phyloP scores from a whole-genome alignment of 352 stramenopile species.

The Blastocystis sp. region DNA sequence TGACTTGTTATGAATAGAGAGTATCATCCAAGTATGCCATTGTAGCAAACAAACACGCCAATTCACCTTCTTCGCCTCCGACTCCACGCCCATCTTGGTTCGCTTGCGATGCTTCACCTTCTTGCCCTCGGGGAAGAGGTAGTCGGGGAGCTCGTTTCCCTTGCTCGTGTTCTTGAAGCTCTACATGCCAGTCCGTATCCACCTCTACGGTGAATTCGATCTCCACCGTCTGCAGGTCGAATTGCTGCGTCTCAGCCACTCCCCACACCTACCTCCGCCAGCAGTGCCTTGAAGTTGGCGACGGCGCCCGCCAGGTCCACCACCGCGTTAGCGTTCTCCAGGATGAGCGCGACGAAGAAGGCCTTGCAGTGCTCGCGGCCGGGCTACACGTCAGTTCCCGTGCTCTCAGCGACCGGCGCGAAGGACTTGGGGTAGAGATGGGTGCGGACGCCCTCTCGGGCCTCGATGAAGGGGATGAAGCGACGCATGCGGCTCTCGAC shows the following conservation, averaged over 20 bases:
- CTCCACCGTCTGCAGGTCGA: background rate
- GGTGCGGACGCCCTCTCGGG: conserved; percentile 59
- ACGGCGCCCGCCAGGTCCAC: background rate
- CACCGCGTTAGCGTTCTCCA: background rate
- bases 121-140: conserved; percentile 31
- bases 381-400: background rate
- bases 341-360: conserved; percentile 16
- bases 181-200: background rate
- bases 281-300: background rate
- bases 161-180: conserved; percentile 32
- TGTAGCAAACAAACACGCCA: background rate
- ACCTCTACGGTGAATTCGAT: background rate
- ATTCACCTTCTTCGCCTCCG: background rate
- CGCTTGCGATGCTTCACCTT: background rate
- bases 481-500: conserved; percentile 82
- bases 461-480: conserved; percentile 68
- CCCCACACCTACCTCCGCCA: background rate
- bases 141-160: conserved; percentile 34
- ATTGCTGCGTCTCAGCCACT: background rate
- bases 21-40: background rate
- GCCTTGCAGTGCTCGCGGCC: background rate
- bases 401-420: background rate
- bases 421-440: conserved; percentile 66
- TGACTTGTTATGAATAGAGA: background rate
- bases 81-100: background rate